These are phyloP conservation scores for Fusarium oxysporum DNA, from an alignment of 2,329 filamentous ascomycete genomes.

Conservation along the genomic window DNA sequence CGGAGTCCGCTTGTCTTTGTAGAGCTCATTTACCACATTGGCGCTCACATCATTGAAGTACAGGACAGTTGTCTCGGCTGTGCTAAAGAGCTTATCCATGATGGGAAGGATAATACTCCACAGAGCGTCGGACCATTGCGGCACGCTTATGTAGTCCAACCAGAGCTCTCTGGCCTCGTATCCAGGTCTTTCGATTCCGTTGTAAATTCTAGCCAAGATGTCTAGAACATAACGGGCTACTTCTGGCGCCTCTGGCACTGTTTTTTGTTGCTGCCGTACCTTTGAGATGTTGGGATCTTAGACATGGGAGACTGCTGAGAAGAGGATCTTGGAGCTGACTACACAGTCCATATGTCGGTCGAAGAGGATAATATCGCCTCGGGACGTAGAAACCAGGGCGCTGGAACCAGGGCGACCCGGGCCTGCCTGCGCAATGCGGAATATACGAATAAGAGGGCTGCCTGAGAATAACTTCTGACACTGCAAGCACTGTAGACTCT, in stretches of 20 bases:
- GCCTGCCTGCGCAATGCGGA: background rate
- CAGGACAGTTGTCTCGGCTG: background rate
- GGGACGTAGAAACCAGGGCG: background rate
- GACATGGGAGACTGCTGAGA: background rate
- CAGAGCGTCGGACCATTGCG: background rate
- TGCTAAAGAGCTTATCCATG: background rate
- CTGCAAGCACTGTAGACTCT: background rate
- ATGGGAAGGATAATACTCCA: background rate
- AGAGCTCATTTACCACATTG: background rate
- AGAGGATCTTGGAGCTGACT: background rate
- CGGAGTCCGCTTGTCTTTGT: background rate
- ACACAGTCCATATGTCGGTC: background rate
- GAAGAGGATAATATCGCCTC: background rate
- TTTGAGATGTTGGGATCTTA: background rate
- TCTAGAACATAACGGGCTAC: background rate
- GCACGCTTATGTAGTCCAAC: background rate
- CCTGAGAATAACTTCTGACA: background rate
- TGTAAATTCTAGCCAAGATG: background rate
- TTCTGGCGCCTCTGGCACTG: background rate
- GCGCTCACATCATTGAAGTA: background rate
- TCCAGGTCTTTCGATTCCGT: fast-evolving
- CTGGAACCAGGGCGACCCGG: background rate
- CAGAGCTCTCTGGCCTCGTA: background rate
- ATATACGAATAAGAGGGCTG: background rate
- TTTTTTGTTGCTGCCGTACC: background rate